Evolutionary conservation across 331 rosid species (phyloP), one percentile per base, ranked within the genome.

Genomic region (Spiraea crenata): DNA sequence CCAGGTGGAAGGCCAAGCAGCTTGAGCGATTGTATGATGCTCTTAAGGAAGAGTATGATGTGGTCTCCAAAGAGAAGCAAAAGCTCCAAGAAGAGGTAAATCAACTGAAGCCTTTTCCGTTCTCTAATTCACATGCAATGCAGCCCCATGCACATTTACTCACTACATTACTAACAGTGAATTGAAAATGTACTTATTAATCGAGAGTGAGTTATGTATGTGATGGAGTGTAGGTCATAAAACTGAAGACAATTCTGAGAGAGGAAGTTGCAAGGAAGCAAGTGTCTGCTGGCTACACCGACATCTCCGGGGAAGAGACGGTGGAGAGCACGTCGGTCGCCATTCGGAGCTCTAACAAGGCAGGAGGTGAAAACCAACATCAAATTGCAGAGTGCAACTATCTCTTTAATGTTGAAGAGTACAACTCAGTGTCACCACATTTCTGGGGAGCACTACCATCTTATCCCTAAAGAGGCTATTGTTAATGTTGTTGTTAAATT

Each of bases 1-100:
- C 97, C 40, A 83, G 96, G 57, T 91, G 96, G 97, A 95, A 89
- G 81, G 77, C 87, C 8, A 95, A 91, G 87, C 90, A 89, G 69
- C 95, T 95, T 52, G 89, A 91, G 65, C 77, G 72, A 61, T 76
- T 88, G 77, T 91, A 95, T 17, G 85, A 86, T 45, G 60, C 78
- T 0, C 95, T 93, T 52, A 93, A 84, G 72, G 95, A 86, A 7
- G 85, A 89, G 37, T 81, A 81, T 75, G 93, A 91, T 37, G 72
- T 39, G 39, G 57, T 89, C 70, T 86, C 80, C 41, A 70, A 65
- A 40, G 95, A 95, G 76, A 95, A 86, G 37, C 85, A 72, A 6
- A 81, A 73, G 63, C 99, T 95, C 68, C 93, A 89, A 76, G 86
- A 89, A 57, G 90, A 95, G 99, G 99, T 92, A 58, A 65, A 14